phyloP scores from a whole-genome alignment of 2,329 filamentous ascomycete genomes.

The Amylocarpus encephaloides region DNA sequence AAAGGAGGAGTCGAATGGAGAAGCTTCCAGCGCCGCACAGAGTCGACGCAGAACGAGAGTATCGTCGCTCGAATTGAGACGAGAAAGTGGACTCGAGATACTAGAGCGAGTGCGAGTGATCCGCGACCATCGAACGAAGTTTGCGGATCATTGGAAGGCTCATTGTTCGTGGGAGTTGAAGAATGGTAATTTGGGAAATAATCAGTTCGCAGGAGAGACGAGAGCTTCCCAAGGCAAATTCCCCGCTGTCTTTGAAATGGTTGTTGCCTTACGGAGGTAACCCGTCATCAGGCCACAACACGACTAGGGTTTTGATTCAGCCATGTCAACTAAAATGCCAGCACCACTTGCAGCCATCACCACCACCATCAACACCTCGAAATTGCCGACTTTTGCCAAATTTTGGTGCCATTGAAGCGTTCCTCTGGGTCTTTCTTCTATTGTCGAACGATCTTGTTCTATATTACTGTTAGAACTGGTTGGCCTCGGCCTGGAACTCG shows the following conservation, averaged over 20 bases:
- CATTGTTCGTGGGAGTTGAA: conserved; percentile 17
- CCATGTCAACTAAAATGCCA: conserved; percentile 1
- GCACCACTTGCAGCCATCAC: conserved; percentile 7
- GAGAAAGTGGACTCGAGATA: conserved; percentile 10
- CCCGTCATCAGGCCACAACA: background rate
- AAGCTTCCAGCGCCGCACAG: conserved; percentile 11
- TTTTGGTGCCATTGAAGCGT: conserved; percentile 11
- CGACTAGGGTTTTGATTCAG: background rate
- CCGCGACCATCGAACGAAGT: conserved; percentile 15
- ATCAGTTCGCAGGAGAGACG: conserved; percentile 5
- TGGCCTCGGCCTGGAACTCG: background rate
- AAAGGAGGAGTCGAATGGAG: conserved; percentile 6
- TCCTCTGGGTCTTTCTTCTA: conserved; percentile 2
- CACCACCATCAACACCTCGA: conserved; percentile 13
- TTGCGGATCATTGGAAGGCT: conserved; percentile 11
- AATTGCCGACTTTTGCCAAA: conserved; percentile 7
- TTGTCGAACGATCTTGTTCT: background rate
- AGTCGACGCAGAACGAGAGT: conserved; percentile 6
- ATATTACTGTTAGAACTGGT: background rate
- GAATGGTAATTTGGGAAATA: conserved; percentile 7
- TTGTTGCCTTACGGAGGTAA: background rate
- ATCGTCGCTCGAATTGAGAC: conserved; percentile 12
- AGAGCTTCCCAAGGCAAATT: conserved; percentile 1
- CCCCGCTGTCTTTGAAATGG: background rate
- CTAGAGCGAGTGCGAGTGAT: conserved; percentile 13